Conservation (phyloP, 2,329 filamentous ascomycete species). For the Botrytis fabae region DNA sequence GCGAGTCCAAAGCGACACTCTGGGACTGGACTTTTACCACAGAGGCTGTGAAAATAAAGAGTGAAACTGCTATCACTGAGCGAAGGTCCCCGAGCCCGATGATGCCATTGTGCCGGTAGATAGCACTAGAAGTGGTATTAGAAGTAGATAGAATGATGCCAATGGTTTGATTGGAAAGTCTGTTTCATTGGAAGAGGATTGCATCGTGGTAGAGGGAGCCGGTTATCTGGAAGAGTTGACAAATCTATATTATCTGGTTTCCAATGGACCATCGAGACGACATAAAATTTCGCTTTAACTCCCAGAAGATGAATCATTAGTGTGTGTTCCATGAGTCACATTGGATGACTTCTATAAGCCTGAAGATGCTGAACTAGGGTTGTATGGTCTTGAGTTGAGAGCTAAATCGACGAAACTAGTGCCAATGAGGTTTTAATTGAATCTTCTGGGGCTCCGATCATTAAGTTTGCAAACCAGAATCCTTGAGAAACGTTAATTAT, state of each 20-base stretch:
- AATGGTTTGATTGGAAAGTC: neutral
- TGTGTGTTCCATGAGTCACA: constrained; percentile 19
- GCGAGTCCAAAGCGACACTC: constrained; percentile 24
- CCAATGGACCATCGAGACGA: neutral
- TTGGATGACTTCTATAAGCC: constrained; percentile 7
- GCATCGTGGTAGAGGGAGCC: constrained; percentile 23
- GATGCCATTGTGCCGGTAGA: constrained; percentile 15
- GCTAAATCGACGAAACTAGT: constrained; percentile 26
- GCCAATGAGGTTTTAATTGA: constrained; percentile 25
- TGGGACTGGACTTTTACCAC: neutral
- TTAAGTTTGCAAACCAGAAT: constrained; percentile 28
- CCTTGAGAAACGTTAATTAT: neutral
- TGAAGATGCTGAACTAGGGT: neutral
- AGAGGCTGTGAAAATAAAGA: constrained; percentile 23
- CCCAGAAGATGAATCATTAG: constrained; percentile 14
- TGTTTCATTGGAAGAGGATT: neutral
- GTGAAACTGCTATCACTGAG: constrained; percentile 15
- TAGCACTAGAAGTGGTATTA: neutral
- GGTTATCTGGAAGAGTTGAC: constrained; percentile 4
- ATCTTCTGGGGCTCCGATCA: constrained; percentile 17
- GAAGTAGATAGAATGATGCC: neutral
- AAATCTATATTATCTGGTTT: neutral
- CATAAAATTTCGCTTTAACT: constrained; percentile 15
- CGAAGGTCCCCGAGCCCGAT: constrained; percentile 10
- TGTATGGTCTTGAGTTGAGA: constrained; percentile 26